Percentiles rank a stretch among this genome's conserved stretches.
Evolutionary conservation across 2,329 filamentous ascomycete species (phyloP).

Genomic region (Didymella sp.): DNA sequence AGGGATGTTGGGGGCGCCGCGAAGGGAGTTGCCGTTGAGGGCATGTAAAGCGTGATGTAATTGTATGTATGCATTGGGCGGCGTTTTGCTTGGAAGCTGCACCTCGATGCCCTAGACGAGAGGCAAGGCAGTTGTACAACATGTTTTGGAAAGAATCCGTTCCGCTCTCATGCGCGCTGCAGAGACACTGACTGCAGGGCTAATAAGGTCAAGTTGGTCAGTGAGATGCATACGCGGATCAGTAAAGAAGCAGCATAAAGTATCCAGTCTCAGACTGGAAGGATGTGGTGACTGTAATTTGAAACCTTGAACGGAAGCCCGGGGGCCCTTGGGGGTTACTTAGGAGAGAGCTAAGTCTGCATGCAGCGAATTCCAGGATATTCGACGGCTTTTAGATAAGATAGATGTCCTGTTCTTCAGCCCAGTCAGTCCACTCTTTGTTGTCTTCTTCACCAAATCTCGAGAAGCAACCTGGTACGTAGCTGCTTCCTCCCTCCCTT

Average conservation of each 20-base stretch:
- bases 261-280: too few relatives aligned
- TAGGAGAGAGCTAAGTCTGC: too few relatives aligned
- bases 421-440: not conserved
- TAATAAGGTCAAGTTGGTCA: too few relatives aligned
- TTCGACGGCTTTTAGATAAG: not conserved
- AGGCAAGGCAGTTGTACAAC: not conserved
- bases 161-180: too few relatives aligned
- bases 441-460: not conserved
- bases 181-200: not conserved
- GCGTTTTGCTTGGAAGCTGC: not conserved
- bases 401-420: not conserved
- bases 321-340: too few relatives aligned
- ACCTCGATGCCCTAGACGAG: not conserved
- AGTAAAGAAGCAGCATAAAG: too few relatives aligned
- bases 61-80: conserved; percentile 1
- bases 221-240: too few relatives aligned
- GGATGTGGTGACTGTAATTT: too few relatives aligned
- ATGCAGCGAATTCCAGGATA: too few relatives aligned
- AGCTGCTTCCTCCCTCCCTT: too few relatives aligned
- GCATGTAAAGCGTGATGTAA: not conserved
- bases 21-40: not conserved
- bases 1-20: conserved; percentile 10
- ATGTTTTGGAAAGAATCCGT: too few relatives aligned
- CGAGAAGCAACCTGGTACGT: not conserved
- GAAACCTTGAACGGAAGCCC: too few relatives aligned